These are phyloP conservation scores for Pythium volutum DNA, from an alignment of 352 stramenopile genomes.

Conservation along the genomic window DNA sequence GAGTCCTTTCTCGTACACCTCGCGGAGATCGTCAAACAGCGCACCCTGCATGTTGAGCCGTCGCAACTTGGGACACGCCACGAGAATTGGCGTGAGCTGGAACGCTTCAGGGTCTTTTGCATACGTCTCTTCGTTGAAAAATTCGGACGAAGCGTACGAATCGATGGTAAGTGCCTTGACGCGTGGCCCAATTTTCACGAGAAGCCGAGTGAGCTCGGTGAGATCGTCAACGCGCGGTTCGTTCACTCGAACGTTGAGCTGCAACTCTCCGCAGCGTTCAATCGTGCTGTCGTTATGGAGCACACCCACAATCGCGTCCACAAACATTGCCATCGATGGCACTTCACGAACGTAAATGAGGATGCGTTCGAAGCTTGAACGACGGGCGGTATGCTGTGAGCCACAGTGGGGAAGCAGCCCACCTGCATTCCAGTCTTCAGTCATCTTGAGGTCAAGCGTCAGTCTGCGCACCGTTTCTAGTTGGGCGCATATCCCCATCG, in stretches of 20 bases:
- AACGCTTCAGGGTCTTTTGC: not conserved
- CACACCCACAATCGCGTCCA: not conserved
- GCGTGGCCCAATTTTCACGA: not conserved
- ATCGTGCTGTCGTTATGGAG: not conserved
- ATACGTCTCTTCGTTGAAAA: slow-evolving; percentile 3
- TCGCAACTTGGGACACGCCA: slow-evolving; percentile 1
- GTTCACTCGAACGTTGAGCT: not conserved
- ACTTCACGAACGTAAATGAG: not conserved
- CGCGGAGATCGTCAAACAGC: not conserved
- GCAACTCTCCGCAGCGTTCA: not conserved
- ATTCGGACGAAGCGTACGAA: not conserved
- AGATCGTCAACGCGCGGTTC: not conserved
- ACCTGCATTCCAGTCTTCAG: not conserved
- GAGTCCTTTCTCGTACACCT: not conserved
- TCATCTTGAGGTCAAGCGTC: not conserved
- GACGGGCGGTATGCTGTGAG: not conserved
- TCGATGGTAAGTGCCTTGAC: slow-evolving; percentile 1
- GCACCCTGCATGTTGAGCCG: slow-evolving; percentile 3
- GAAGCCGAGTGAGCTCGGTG: not conserved
- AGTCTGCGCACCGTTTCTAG: not conserved
- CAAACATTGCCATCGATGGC: slow-evolving; percentile 1
- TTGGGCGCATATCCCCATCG: not conserved
- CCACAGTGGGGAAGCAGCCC: not conserved
- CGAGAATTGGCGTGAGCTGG: not conserved
- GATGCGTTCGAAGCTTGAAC: not conserved